Base-by-base conservation (phyloP, 2,329 filamentous ascomycete species). In the Passalora sequoiae region DNA sequence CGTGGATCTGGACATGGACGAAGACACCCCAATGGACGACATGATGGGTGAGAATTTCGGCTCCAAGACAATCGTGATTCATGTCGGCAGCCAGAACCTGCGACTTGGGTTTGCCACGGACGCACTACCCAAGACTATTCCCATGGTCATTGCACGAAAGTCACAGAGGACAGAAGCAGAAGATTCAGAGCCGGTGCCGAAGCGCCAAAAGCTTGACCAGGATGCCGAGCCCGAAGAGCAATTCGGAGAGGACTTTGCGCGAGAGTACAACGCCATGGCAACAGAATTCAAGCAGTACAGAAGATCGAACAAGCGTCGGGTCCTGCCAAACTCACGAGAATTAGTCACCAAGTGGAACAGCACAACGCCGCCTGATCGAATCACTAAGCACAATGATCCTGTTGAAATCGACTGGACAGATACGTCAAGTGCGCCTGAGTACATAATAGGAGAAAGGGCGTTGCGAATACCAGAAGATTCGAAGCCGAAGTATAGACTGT, bases 391-490 rank as follows among this genome's bases (percentile, higher is more conserved):
- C 68, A 98, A 97, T 62, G 92, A 98, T 59, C 86, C 89, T 0
- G 74, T 94, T 55, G 84, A 92, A 53, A 84, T 97, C 38, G 89
- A 97, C 52, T 98, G 92, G 89, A 98, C 92, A 2, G 89, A 96
- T 49, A 71, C 94, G 28, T 66, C 64, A 25, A 75, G 84, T 13
- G 79, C 85, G n/a, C 78, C 84, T 0, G 76, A 85, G 30, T 89
- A 82, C 61, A 85, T 96, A 55, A 84, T 88, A 16, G 92, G 92
- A 13, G 78, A 83, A 45, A 79, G 85, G 42, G 92, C 92, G 3
- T 72, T 89, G 48, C 82, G 92, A 15, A 85, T 98, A 37, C 88
- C 92, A 0, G 92, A 98, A 59, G 77, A 86, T 49, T 97, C 92
- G 3, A 78, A 80, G 3, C 92, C 91, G 12, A 83, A 88, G 55